These are phyloP conservation scores for Arthrobotrys megalospora DNA, from an alignment of 2,329 filamentous ascomycete species.

Conservation along the genomic window DNA sequence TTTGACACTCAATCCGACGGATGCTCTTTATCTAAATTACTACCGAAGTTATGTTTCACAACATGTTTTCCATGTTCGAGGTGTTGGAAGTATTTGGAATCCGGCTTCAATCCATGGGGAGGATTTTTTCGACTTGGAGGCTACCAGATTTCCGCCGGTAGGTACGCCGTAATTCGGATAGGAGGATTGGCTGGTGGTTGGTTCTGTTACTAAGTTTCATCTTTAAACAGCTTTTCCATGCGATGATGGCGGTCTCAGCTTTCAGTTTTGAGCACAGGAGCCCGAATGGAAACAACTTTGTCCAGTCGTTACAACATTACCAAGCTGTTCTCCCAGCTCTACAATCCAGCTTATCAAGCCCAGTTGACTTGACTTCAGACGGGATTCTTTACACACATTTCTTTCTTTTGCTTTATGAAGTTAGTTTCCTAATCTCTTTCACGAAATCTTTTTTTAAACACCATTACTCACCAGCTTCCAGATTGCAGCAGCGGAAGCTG, in stretches of 20 bases:
- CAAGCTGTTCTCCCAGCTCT: conserved; percentile 71
- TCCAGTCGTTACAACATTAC: conserved; percentile 73
- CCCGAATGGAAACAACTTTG: conserved; percentile 67
- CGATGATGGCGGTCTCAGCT: conserved; percentile 74
- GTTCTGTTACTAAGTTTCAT: conserved; percentile 41
- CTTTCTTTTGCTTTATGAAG: conserved; percentile 73
- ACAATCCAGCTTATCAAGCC: conserved; percentile 68
- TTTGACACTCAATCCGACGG: conserved; percentile 32
- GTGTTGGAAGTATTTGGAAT: conserved; percentile 58
- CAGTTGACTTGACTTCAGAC: conserved; percentile 72
- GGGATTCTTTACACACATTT: conserved; percentile 74
- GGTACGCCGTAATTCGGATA: conserved; percentile 63
- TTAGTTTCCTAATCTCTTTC: conserved; percentile 66
- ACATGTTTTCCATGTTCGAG: conserved; percentile 62
- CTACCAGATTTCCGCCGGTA: conserved; percentile 71
- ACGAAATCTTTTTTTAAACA: conserved; percentile 45
- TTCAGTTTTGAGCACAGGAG: conserved; percentile 71
- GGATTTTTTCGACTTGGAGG: conserved; percentile 70
- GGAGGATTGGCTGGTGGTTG: conserved; percentile 15
- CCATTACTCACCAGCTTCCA: conserved; percentile 64
- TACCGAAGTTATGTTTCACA: conserved; percentile 64
- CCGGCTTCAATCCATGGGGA: conserved; percentile 58
- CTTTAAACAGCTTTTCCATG: conserved; percentile 71
- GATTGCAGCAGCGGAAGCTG: conserved; percentile 70
- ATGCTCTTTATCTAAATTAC: conserved; percentile 62